phyloP scores from a whole-genome alignment of 306 rosid species.

The Psophocarpus tetragonolobus region DNA sequence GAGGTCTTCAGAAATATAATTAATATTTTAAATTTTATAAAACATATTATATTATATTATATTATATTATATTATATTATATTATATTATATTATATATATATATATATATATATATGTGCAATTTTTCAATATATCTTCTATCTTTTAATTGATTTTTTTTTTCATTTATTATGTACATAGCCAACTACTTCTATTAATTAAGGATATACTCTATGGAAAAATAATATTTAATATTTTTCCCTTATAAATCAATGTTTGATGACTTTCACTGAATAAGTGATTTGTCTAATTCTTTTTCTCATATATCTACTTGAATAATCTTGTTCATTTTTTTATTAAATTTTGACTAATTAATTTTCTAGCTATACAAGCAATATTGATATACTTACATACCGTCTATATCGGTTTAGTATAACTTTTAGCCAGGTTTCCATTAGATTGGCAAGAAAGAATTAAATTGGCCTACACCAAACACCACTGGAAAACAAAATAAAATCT shows the following conservation, averaged over 20 bases:
- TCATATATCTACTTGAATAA: not conserved
- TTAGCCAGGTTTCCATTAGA: slow-evolving; percentile 4
- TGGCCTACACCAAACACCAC: slow-evolving; percentile 14
- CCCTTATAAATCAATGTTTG: not conserved
- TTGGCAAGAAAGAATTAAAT: not conserved
- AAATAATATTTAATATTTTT: too few relatives aligned
- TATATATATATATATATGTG: too few relatives aligned
- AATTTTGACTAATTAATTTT: not conserved
- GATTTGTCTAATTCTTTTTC: not conserved
- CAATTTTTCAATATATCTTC: too few relatives aligned
- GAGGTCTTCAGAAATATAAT: too few relatives aligned
- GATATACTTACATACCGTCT: not conserved
- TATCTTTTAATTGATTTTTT: too few relatives aligned
- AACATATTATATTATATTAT: too few relatives aligned
- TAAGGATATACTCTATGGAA: too few relatives aligned
- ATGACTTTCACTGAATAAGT: not conserved
- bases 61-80: too few relatives aligned
- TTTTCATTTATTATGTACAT: too few relatives aligned
- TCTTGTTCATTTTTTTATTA: not conserved
- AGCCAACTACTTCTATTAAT: too few relatives aligned
- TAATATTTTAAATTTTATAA: too few relatives aligned
- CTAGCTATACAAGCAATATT: not conserved
- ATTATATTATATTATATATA: too few relatives aligned
- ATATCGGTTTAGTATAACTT: not conserved
- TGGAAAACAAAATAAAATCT: not conserved